phyloP scores from a whole-genome alignment of 2,329 filamentous ascomycete species.

The Ceratocystis eucalypticola region DNA sequence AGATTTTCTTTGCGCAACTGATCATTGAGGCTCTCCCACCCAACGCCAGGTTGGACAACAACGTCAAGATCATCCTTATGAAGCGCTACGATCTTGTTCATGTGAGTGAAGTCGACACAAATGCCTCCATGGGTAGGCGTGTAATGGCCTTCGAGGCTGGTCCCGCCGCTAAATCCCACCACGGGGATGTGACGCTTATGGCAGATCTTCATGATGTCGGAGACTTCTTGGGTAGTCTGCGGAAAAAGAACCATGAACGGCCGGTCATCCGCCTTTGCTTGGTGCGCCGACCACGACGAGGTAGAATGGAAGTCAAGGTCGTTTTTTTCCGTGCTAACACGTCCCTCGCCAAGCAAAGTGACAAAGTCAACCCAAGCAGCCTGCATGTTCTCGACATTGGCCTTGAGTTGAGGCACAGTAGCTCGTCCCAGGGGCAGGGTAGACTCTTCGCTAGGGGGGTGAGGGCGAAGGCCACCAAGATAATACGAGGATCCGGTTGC shows the following conservation, averaged over 20 bases:
- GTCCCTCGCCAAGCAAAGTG: conserved; percentile 47
- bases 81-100: conserved; percentile 66
- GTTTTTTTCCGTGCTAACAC: conserved; percentile 46
- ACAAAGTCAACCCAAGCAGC: conserved; percentile 58
- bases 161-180: conserved; percentile 76
- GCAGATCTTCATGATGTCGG: conserved; percentile 79
- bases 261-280: conserved; percentile 33
- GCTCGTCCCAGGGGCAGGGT: conserved; percentile 44
- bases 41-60: conserved; percentile 65
- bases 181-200: conserved; percentile 70
- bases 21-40: conserved; percentile 79
- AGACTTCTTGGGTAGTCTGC: conserved; percentile 64
- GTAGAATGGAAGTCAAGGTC: conserved; percentile 45
- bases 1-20: conserved; percentile 57
- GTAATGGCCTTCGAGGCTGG: conserved; percentile 80
- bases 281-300: conserved; percentile 51
- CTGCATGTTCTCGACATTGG: conserved; percentile 49
- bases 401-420: conserved; percentile 41
- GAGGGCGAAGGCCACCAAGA: conserved; percentile 42
- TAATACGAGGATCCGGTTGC: conserved; percentile 43
- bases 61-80: conserved; percentile 68
- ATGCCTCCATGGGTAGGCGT: conserved; percentile 70
- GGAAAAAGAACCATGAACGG: conserved; percentile 67
- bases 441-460: conserved; percentile 38
- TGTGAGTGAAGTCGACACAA: conserved; percentile 71